Conservation (phyloP, 805 yeast genomes). For the Kazachstania psychrophila region DNA sequence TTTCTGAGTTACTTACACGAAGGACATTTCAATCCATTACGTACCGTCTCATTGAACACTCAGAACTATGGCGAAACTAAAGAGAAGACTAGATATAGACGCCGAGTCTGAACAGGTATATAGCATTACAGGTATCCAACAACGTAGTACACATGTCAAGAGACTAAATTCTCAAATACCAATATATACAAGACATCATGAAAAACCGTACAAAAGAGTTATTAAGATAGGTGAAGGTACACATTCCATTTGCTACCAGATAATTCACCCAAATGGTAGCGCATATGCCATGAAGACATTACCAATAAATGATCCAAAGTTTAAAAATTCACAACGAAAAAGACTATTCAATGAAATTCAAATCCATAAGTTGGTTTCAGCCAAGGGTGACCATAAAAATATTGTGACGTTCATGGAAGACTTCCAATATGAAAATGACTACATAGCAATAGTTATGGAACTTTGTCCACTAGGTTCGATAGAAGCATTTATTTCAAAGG, state of each 20-base stretch:
- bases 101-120: too few relatives aligned
- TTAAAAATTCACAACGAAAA: background rate
- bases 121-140: too few relatives aligned
- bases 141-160: background rate
- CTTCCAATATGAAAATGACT: constrained; percentile 3
- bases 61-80: background rate
- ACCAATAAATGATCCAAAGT: constrained; percentile 1
- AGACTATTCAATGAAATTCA: constrained; percentile 3
- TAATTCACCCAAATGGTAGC: constrained; percentile 4
- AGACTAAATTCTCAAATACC: constrained; percentile 2
- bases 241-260: constrained; percentile 3
- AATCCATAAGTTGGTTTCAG: constrained; percentile 2
- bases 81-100: constrained; percentile 1
- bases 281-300: constrained; percentile 4
- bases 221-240: constrained; percentile 1
- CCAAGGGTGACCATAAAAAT: background rate
- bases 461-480: constrained; percentile 1
- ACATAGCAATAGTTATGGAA: constrained; percentile 1
- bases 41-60: too few relatives aligned
- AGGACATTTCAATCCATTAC: too few relatives aligned
- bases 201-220: constrained; percentile 2
- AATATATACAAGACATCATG: constrained; percentile 1
- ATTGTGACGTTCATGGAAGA: constrained; percentile 2
- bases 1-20: too few relatives aligned
- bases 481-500: constrained; percentile 1